Evolutionary conservation across 2,329 filamentous ascomycete species (phyloP).

Genomic region (Fusarium albidum): DNA sequence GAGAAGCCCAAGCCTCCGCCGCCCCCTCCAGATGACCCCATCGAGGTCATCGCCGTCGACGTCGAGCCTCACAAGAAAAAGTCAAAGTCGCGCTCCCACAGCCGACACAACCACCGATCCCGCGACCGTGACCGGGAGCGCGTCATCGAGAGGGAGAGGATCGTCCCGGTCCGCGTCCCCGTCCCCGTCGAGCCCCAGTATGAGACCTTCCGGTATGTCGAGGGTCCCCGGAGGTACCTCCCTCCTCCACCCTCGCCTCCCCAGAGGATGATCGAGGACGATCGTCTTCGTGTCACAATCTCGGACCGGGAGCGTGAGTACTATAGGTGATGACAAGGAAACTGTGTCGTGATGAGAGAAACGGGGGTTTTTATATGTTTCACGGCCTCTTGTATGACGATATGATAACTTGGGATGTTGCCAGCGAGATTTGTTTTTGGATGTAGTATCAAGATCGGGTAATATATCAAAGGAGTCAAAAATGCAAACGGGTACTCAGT

Average conservation of each 20-base stretch:
- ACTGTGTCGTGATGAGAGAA: background rate
- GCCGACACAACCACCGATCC: conserved; percentile 41
- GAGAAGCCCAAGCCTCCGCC: conserved; percentile 35
- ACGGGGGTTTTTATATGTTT: background rate
- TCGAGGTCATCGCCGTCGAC: conserved; percentile 51
- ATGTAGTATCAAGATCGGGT: conserved; percentile 8
- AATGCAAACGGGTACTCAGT: conserved; percentile 19
- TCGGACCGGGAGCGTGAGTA: conserved; percentile 47
- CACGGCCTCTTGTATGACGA: conserved; percentile 35
- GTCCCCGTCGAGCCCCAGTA: conserved; percentile 50
- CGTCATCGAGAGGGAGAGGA: conserved; percentile 60
- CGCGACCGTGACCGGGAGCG: conserved; percentile 53
- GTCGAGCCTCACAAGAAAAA: conserved; percentile 44
- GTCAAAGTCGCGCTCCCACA: conserved; percentile 42
- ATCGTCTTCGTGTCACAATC: conserved; percentile 43
- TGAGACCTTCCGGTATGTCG: conserved; percentile 63
- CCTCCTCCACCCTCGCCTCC: conserved; percentile 43
- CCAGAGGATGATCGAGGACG: conserved; percentile 45
- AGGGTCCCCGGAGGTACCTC: conserved; percentile 52
- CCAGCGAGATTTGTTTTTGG: conserved; percentile 1
- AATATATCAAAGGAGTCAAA: conserved; percentile 23
- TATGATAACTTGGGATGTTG: conserved; percentile 27
- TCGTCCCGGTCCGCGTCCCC: conserved; percentile 55
- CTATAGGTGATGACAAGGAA: conserved; percentile 28
- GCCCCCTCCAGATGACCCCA: conserved; percentile 43